Conservation (phyloP, 768 basidiomycete genomes). For the Sarcodon aspratus region DNA sequence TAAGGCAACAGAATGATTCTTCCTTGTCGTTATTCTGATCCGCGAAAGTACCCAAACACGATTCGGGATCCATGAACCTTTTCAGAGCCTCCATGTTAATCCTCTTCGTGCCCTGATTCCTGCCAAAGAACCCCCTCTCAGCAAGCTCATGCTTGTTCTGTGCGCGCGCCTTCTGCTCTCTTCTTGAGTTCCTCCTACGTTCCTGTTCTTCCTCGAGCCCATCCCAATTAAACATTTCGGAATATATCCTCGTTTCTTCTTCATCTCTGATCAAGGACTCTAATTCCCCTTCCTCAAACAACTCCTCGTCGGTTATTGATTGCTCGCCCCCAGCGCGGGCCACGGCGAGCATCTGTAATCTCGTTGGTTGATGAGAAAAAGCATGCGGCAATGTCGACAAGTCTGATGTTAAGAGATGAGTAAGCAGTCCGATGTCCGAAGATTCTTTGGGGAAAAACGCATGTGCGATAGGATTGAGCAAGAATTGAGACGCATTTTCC, state of each 20-base stretch:
- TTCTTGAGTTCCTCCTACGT: slow-evolving; percentile 8
- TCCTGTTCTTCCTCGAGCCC: slow-evolving; percentile 7
- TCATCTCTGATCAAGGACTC: slow-evolving; percentile 45
- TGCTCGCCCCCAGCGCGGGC: slow-evolving; percentile 42
- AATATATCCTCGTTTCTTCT: slow-evolving; percentile 37
- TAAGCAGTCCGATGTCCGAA: slow-evolving; percentile 23
- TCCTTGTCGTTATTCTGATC: slow-evolving; percentile 14
- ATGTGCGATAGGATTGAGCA: slow-evolving; percentile 43
- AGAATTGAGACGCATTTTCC: slow-evolving; percentile 38
- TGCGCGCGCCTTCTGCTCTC: slow-evolving; percentile 5
- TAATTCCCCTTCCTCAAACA: slow-evolving; percentile 60
- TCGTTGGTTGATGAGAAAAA: slow-evolving; percentile 33
- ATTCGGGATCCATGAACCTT: slow-evolving; percentile 29
- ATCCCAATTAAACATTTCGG: slow-evolving; percentile 24
- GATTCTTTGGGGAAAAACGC: neutral
- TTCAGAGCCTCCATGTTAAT: slow-evolving; percentile 49
- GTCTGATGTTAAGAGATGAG: slow-evolving; percentile 44
- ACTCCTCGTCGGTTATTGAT: slow-evolving; percentile 54
- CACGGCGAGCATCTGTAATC: slow-evolving; percentile 51
- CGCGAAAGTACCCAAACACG: slow-evolving; percentile 16
- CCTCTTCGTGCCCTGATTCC: slow-evolving; percentile 19
- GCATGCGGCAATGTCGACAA: slow-evolving; percentile 15
- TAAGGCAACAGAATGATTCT: slow-evolving; percentile 1
- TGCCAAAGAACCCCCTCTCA: slow-evolving; percentile 1
- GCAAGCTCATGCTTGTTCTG: neutral